These are phyloP conservation scores for Alisma plantagoaquatica DNA, from an alignment of 106 monocot species.

Conservation along the genomic window DNA sequence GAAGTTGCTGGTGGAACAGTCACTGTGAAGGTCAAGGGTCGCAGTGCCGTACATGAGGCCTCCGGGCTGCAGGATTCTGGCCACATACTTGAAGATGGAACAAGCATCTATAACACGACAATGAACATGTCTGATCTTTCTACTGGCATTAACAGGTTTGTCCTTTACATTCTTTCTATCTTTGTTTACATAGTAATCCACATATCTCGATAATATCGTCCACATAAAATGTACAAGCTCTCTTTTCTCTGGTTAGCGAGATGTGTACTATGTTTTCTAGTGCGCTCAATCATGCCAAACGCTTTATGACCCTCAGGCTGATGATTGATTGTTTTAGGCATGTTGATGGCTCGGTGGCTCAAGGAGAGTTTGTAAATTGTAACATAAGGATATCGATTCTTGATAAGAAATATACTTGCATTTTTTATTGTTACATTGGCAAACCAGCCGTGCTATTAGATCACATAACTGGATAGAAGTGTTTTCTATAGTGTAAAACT, in stretches of 20 bases:
- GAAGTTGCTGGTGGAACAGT: constrained; percentile 44
- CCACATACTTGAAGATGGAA: constrained; percentile 92
- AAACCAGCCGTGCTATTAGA: too few relatives aligned
- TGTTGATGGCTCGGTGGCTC: too few relatives aligned
- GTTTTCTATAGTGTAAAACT: too few relatives aligned
- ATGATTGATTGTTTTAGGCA: neutral
- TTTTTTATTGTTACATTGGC: too few relatives aligned
- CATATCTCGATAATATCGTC: neutral
- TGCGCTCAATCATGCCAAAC: neutral
- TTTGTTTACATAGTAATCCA: too few relatives aligned
- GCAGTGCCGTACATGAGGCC: constrained; percentile 92
- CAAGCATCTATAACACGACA: constrained; percentile 92
- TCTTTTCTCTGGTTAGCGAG: neutral
- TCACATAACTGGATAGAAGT: too few relatives aligned
- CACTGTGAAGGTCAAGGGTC: constrained; percentile 94
- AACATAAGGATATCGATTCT: too few relatives aligned
- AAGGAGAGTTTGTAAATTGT: too few relatives aligned
- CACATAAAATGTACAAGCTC: neutral
- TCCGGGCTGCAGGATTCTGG: constrained; percentile 84
- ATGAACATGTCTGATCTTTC: constrained; percentile 95
- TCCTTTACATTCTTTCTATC: neutral
- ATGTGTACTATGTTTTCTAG: neutral
- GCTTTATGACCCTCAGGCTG: neutral
- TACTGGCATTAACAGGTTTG: constrained; percentile 89
- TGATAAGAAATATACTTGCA: too few relatives aligned